Evolutionary conservation across 1,284 basidiomycete species (phyloP), one percentile per base, ranked within the genome.

Genomic region (Cutaneotrichosporon spelunceum): DNA sequence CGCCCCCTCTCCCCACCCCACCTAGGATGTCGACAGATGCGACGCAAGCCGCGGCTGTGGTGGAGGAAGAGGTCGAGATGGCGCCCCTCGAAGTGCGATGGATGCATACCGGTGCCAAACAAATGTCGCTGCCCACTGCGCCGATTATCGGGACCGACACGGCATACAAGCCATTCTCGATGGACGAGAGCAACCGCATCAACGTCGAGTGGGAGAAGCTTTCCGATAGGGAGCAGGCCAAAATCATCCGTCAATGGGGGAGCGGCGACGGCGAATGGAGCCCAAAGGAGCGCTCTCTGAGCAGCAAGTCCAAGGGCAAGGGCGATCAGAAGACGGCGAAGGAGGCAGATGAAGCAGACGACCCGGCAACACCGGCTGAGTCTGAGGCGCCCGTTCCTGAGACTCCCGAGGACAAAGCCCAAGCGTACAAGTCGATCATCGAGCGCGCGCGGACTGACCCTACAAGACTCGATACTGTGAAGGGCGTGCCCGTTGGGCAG

Each of bases 141-240:
- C 78, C 78, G 4, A 72, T 79, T 47, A 74, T 75, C 0, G 52
- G 68, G 4, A 61, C 68, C n/a, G 71, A 74, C 4, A 70, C 70
- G 2, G 62, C 68, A 0, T 79, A 75, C 71, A 91, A 91, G 70
- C 83, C 88, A 1, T 82, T 87, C 57, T 83, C 75, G 0, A 34
- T 30, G 0, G 66, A 68, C 30, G 77, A 79, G 66, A 77, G 72
- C 13, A 42, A 63, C 2, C 64, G 74, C 8, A 74, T 80, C 54
- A 77, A 80, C 50, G 66, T 67, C 5, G 60, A 84, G 50, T 84
- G 88, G 65, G 85, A 88, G 70, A 61, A 21, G 3, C 49, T 71
- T 14, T 42, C 66, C 1, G 53, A 56, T 16, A 65, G 64, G 30
- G 63, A 66, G 45, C 64, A 64, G 23, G 29, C 52, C 21, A 45